phyloP scores from a whole-genome alignment of 805 yeast genomes.

The Wickerhamiella spandovensis region DNA sequence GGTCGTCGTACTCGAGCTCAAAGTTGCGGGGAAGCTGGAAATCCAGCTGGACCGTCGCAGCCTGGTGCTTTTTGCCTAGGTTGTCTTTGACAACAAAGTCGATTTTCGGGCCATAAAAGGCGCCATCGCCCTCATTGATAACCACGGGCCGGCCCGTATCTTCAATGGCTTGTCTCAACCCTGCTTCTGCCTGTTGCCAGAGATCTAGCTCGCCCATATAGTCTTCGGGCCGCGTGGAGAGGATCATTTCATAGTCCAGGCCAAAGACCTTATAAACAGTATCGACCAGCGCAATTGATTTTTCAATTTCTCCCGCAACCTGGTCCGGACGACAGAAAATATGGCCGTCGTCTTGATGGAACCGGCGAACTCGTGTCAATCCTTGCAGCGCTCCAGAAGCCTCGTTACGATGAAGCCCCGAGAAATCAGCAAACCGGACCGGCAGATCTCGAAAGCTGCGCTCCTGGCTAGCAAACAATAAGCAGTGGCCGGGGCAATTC shows the following conservation, averaged over 20 bases:
- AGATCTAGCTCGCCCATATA: constrained; percentile 63
- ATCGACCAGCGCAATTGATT: constrained; percentile 60
- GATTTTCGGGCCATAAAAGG: constrained; percentile 58
- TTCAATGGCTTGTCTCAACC: constrained; percentile 44
- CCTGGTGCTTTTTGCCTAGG: constrained; percentile 71
- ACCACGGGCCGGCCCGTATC: constrained; percentile 35
- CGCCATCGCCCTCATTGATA: constrained; percentile 88
- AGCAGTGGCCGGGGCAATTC: constrained; percentile 67
- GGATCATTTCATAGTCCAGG: constrained; percentile 44
- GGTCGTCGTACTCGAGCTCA: constrained; percentile 46
- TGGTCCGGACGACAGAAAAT: constrained; percentile 78
- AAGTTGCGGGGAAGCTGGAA: constrained; percentile 87
- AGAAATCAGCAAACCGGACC: constrained; percentile 71
- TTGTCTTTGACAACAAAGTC: constrained; percentile 76
- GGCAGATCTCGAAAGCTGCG: constrained; percentile 82
- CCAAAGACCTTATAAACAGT: constrained; percentile 62
- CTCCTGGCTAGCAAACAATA: constrained; percentile 61
- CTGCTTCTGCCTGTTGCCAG: constrained; percentile 75
- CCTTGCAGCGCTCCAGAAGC: constrained; percentile 91
- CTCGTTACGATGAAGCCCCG: constrained; percentile 87
- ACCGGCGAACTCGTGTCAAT: constrained; percentile 79
- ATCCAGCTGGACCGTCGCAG: constrained; percentile 90
- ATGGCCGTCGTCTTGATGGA: constrained; percentile 98
- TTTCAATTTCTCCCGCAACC: constrained; percentile 56
- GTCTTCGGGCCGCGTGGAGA: constrained; percentile 77